phyloP scores from a whole-genome alignment of 495 filamentous ascomycete species.

The Pseudoneurospora amorphoporcata region DNA sequence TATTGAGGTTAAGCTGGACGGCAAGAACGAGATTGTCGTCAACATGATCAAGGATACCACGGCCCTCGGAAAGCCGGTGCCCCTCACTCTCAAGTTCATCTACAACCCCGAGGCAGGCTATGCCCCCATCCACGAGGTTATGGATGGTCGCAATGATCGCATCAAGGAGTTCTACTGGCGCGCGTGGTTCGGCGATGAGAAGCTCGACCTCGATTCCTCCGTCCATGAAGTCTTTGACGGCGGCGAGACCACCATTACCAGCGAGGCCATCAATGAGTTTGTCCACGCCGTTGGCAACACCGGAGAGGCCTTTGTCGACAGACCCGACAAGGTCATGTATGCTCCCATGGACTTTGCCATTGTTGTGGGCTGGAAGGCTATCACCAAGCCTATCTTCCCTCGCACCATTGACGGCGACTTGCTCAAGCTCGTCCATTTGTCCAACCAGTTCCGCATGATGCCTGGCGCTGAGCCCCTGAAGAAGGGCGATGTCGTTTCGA shows the following conservation, averaged over 20 bases:
- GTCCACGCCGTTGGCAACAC: constrained; percentile 97
- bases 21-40: constrained; percentile 68
- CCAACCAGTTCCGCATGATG: constrained; percentile 96
- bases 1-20: constrained; percentile 67
- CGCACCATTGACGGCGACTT: constrained; percentile 89
- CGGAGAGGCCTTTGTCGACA: constrained; percentile 95
- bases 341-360: constrained; percentile 99
- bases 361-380: constrained; percentile 97
- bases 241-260: constrained; percentile 73
- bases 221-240: constrained; percentile 83
- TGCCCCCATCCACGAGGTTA: constrained; percentile 89
- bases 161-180: constrained; percentile 98
- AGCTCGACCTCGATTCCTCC: constrained; percentile 69
- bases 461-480: constrained; percentile 89
- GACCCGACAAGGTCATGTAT: constrained; percentile 86
- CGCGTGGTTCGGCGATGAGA: constrained; percentile 88
- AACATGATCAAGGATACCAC: constrained; percentile 86
- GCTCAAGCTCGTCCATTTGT: constrained; percentile 87
- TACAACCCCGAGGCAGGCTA: constrained; percentile 93
- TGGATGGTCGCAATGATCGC: constrained; percentile 85
- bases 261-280: constrained; percentile 91
- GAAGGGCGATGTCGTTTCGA: constrained; percentile 86
- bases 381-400: constrained; percentile 97
- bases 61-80: constrained; percentile 62
- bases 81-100: constrained; percentile 73